phyloP scores from a whole-genome alignment of 2,329 filamentous ascomycete genomes.

The Zymoseptoria ardabiliae region DNA sequence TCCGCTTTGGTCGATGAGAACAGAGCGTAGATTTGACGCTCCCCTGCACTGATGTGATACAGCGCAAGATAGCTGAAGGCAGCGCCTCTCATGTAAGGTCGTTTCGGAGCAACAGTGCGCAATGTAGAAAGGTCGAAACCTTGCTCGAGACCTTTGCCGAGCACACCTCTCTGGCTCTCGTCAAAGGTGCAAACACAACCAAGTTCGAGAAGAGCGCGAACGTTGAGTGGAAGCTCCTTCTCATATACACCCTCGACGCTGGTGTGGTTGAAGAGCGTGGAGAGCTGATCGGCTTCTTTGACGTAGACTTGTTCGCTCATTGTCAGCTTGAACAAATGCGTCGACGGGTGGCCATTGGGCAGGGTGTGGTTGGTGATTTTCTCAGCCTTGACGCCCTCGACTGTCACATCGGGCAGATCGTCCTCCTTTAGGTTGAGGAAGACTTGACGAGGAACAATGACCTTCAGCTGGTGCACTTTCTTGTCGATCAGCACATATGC shows the following conservation, averaged over 20 bases:
- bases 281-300: constrained; percentile 73
- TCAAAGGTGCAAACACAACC: constrained; percentile 93
- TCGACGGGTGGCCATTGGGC: constrained; percentile 88
- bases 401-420: constrained; percentile 79
- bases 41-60: constrained; percentile 84
- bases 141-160: constrained; percentile 86
- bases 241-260: constrained; percentile 98
- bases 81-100: constrained; percentile 67
- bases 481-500: constrained; percentile 90
- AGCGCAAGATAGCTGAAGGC: constrained; percentile 72
- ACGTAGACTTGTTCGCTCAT: constrained; percentile 85
- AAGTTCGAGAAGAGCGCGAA: constrained; percentile 79
- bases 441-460: constrained; percentile 81
- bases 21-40: constrained; percentile 85
- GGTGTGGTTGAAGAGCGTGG: constrained; percentile 77
- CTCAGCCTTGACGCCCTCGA: constrained; percentile 79
- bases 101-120: constrained; percentile 58
- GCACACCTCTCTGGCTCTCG: constrained; percentile 77
- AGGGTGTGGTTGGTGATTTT: constrained; percentile 89
- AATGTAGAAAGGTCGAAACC: constrained; percentile 82
- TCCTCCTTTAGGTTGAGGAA: constrained; percentile 87
- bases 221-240: constrained; percentile 77
- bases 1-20: constrained; percentile 77
- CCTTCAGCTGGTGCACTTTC: constrained; percentile 79
- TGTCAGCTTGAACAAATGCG: constrained; percentile 88